Base-by-base conservation (phyloP, 441 rosid genomes). In the Viola pubescens region DNA sequence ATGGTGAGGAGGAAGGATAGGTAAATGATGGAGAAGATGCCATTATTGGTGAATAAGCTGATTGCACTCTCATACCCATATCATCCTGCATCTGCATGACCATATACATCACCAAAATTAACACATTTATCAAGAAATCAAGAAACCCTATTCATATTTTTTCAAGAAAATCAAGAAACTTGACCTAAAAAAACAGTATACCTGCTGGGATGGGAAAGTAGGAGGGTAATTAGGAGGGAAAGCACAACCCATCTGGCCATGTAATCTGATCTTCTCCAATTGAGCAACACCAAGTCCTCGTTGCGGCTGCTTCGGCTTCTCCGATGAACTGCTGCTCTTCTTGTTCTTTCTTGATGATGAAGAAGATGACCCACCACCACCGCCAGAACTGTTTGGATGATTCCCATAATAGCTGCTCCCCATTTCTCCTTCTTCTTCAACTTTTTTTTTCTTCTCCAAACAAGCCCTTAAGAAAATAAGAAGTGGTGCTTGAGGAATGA, bases 251-350 rank as follows among this genome's bases (percentile, higher is more conserved):
- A 88, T 64, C 70, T 89, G 90, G 26, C 88, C 89, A 51, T 89
- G 88, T 77, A 92, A 72, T 71, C 97, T 86, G 71, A 92, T 89
- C 75, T 89, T 89, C 79, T 92, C 98, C 73, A 92, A 54, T 59
- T 92, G 96, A 71, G 98, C 98, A 52, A 92, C 98, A n/a, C 98
- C 98, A n/a, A 89, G 95, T 7, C 98, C 98, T 81, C 98, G 86
- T 63, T 92, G 97, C 3, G 98, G 98, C 46, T 86, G 96, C 71
- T 86, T 92, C n/a, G 96, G 92, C 84, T 92, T 92, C 9, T 87
- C 97, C 42, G 96, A 73, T 26, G 34, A 26, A 26, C 34, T 26
- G 42, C 70, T 76, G 67, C 73, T 71, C 79, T 86, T 92, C 81
- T 84, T 92, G 41, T 87, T 80, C 77, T 80, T 87, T 63, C 88